Conservation (phyloP, 345 rosid genomes). For the Bruguiera sexangula region DNA sequence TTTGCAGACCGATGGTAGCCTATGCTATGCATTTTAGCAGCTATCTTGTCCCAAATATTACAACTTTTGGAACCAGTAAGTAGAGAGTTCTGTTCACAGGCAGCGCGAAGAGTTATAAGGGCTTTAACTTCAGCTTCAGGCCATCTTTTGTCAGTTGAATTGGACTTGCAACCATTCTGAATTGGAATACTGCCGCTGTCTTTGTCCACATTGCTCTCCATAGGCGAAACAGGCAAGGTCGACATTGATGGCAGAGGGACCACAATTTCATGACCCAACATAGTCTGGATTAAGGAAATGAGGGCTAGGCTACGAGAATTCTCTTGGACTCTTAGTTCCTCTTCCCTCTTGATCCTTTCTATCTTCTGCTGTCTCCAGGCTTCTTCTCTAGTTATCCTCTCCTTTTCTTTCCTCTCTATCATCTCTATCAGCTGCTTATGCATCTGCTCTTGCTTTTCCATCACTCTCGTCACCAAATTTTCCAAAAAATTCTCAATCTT, state of each 20-base stretch:
- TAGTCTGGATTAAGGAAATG: slow-evolving; percentile 55
- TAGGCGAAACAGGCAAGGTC: background rate
- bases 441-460: slow-evolving; percentile 81
- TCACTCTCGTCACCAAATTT: slow-evolving; percentile 46
- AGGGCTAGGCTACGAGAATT: slow-evolving; percentile 51
- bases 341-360: slow-evolving; percentile 58
- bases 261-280: slow-evolving; percentile 40
- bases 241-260: slow-evolving; percentile 21
- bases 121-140: slow-evolving; percentile 69
- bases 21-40: slow-evolving; percentile 47
- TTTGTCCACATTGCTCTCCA: slow-evolving; percentile 18
- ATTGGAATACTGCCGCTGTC: slow-evolving; percentile 19
- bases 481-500: slow-evolving; percentile 49
- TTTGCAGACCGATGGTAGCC: slow-evolving; percentile 58
- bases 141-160: slow-evolving; percentile 44
- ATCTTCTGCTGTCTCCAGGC: slow-evolving; percentile 69
- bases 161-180: slow-evolving; percentile 17
- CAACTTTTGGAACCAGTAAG: slow-evolving; percentile 33
- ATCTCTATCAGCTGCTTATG: slow-evolving; percentile 59
- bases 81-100: slow-evolving; percentile 41
- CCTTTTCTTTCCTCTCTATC: slow-evolving; percentile 64
- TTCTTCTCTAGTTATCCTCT: slow-evolving; percentile 63
- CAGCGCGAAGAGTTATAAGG: slow-evolving; percentile 52
- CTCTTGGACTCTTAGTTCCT: slow-evolving; percentile 52
- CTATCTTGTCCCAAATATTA: slow-evolving; percentile 62